Evolutionary conservation across 2,329 filamentous ascomycete species (phyloP).

Genomic region (Graphium sp.): DNA sequence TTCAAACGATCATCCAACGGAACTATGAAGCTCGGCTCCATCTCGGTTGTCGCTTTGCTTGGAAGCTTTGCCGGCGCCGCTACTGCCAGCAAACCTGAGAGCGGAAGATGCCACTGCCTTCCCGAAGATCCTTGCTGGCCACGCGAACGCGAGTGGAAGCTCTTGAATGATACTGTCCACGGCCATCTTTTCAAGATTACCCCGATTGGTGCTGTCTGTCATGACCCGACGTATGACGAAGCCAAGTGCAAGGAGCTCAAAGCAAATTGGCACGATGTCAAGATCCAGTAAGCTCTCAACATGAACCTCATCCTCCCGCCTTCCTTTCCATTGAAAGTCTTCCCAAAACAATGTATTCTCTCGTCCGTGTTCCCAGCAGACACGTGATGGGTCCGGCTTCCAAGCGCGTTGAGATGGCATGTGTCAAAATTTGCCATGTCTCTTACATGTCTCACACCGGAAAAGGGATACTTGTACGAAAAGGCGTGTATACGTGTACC

Average conservation of each 20-base stretch:
- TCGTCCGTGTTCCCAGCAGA: constrained; percentile 18
- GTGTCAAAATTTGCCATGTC: no score
- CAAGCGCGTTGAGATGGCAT: no score
- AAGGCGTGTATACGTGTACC: no score
- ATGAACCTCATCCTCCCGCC: neutral
- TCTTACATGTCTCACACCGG: no score
- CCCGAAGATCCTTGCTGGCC: constrained; percentile 41
- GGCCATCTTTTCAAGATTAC: constrained; percentile 32
- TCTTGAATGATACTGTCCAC: constrained; percentile 31
- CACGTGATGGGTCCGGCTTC: no score
- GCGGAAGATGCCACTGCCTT: constrained; percentile 25
- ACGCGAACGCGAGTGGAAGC: constrained; percentile 21
- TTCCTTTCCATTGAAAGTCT: neutral
- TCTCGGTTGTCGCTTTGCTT: no score
- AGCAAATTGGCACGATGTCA: constrained; percentile 14
- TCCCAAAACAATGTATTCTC: constrained; percentile 10
- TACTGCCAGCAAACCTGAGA: no score
- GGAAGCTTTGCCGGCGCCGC: no score
- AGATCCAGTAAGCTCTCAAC: constrained; percentile 15
- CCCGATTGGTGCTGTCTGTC: constrained; percentile 35
- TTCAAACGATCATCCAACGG: no score
- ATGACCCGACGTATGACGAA: constrained; percentile 26
- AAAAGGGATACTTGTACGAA: no score
- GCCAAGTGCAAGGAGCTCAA: constrained; percentile 20
- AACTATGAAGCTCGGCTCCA: no score